These are phyloP conservation scores for Dendrothele bispora DNA, from an alignment of 768 basidiomycete species.

Conservation along the genomic window DNA sequence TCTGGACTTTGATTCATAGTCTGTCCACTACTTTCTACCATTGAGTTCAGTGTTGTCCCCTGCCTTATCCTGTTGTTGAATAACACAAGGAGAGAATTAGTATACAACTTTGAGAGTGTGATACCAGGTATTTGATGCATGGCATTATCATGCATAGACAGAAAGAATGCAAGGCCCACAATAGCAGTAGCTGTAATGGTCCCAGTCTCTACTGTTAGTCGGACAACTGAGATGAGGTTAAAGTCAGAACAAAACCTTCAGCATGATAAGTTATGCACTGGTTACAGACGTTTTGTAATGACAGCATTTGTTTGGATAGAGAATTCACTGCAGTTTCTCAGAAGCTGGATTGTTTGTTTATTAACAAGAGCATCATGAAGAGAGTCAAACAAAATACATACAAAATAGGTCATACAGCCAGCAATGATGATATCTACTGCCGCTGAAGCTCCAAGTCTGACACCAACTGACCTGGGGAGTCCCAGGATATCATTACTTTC, in stretches of 20 bases:
- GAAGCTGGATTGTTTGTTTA: constrained; percentile 1
- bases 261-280: neutral
- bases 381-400: neutral
- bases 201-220: constrained; percentile 14
- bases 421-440: constrained; percentile 13
- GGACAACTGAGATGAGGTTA: constrained; percentile 6
- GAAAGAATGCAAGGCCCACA: constrained; percentile 13
- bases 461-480: constrained; percentile 9
- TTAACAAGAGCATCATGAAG: neutral
- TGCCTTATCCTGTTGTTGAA: constrained; percentile 14
- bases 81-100: constrained; percentile 14
- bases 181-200: constrained; percentile 14
- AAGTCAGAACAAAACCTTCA: neutral
- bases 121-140: constrained; percentile 14
- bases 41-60: too few species aligned
- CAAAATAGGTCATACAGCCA: constrained; percentile 13
- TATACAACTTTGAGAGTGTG: constrained; percentile 15
- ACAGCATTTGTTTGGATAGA: constrained; percentile 6
- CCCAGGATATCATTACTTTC: constrained; percentile 4
- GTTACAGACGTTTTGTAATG: constrained; percentile 9
- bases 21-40: too few species aligned
- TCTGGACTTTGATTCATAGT: too few species aligned
- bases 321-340: constrained; percentile 8
- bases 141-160: constrained; percentile 9
- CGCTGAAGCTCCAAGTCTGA: constrained; percentile 11